Evolutionary conservation across 2,329 filamentous ascomycete genomes (phyloP).

Genomic region (Albifimbria verrucaria): DNA sequence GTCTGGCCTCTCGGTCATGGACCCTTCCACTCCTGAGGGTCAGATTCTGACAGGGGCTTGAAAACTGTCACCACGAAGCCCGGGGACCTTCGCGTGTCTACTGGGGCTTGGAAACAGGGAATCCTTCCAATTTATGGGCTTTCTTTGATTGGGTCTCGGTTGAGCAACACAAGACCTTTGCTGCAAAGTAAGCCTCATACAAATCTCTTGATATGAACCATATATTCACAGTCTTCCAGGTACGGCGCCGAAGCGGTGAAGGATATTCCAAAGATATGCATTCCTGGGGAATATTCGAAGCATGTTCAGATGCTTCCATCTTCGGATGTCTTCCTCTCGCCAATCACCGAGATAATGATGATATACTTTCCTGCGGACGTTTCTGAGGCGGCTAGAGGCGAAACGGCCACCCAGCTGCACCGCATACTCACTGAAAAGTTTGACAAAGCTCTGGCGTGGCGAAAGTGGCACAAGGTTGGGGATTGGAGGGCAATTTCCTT

Average conservation of each 20-base stretch:
- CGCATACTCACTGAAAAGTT: not conserved
- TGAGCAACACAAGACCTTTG: conserved; percentile 6
- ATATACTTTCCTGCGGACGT: conserved; percentile 5
- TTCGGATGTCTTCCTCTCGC: conserved; percentile 1
- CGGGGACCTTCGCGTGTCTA: conserved; percentile 7
- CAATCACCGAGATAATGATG: not conserved
- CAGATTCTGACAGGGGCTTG: conserved; percentile 1
- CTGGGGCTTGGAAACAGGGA: conserved; percentile 5
- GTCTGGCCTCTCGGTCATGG: conserved; percentile 6
- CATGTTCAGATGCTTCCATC: conserved; percentile 8
- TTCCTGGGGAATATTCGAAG: conserved; percentile 6
- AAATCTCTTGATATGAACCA: too few relatives aligned
- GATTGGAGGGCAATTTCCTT: conserved; percentile 8
- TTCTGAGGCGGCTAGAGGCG: not conserved
- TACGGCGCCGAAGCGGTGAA: conserved; percentile 7
- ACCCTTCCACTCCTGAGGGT: conserved; percentile 4
- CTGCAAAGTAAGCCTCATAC: conserved; percentile 7
- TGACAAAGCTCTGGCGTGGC: not conserved
- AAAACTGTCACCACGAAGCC: not conserved
- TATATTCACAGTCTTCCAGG: too few relatives aligned
- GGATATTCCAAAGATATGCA: conserved; percentile 11
- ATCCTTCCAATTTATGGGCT: conserved; percentile 5
- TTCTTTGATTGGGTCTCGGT: conserved; percentile 12
- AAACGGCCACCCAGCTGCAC: not conserved
- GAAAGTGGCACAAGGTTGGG: conserved; percentile 4